A percentile compares a stretch with the other conserved stretches of the same genome.
These are phyloP conservation scores for Xylaria sp. DNA, from an alignment of 2,329 filamentous ascomycete species.

Conservation along the genomic window DNA sequence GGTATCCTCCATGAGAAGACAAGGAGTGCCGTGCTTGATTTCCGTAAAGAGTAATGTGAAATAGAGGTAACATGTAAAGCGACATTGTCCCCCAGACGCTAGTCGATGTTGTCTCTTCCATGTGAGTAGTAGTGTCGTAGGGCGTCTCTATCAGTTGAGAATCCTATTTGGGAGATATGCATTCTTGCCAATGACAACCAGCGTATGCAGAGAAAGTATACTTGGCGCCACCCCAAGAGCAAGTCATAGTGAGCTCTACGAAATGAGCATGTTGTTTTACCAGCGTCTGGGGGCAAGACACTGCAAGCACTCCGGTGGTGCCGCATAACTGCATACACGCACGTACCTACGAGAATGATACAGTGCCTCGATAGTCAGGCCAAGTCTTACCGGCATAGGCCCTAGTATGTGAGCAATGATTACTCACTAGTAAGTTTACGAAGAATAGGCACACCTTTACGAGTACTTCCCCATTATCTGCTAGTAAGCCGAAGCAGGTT, in stretches of 20 bases:
- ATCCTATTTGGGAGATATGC: slow-evolving; percentile 18
- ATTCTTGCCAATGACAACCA: slow-evolving; percentile 18
- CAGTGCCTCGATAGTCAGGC: not conserved
- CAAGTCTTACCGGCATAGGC: slow-evolving; percentile 2
- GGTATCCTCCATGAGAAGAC: not conserved
- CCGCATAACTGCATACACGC: slow-evolving; percentile 13
- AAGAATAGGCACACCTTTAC: slow-evolving; percentile 9
- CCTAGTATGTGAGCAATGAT: not conserved
- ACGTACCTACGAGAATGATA: not conserved
- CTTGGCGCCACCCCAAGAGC: slow-evolving; percentile 15
- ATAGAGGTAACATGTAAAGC: slow-evolving; percentile 21
- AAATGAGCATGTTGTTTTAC: slow-evolving; percentile 7
- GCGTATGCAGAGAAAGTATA: slow-evolving; percentile 8
- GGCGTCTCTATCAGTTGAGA: slow-evolving; percentile 5
- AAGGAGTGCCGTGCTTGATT: slow-evolving; percentile 19
- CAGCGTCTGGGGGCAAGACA: slow-evolving; percentile 15
- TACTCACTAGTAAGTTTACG: slow-evolving; percentile 3
- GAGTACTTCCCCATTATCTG: slow-evolving; percentile 2
- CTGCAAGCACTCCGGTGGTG: slow-evolving; percentile 8
- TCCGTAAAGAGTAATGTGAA: slow-evolving; percentile 20
- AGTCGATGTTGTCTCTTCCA: slow-evolving; percentile 15
- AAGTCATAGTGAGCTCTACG: slow-evolving; percentile 18
- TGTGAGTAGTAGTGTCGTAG: slow-evolving; percentile 1
- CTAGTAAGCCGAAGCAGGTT: not conserved
- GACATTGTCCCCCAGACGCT: slow-evolving; percentile 10